Percentiles rank a stretch among this genome's conserved stretches.
phyloP scores from a whole-genome alignment of 768 basidiomycete species.

The Lentinula edodes region DNA sequence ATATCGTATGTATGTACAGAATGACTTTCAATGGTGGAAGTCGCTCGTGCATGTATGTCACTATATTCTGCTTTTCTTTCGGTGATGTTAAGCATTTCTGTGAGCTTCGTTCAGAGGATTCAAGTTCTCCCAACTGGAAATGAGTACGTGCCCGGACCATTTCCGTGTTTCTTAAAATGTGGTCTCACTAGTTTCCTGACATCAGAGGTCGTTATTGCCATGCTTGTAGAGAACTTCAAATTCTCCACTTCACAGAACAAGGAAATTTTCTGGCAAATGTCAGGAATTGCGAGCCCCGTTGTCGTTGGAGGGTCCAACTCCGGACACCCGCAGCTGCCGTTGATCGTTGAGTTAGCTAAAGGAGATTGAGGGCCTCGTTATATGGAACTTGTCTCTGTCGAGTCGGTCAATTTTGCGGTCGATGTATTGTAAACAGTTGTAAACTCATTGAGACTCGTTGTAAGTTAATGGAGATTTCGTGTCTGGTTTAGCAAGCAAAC shows the following conservation, averaged over 20 bases:
- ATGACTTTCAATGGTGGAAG: constrained; percentile 7
- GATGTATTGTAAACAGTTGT: no score
- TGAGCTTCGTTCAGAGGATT: constrained; percentile 1
- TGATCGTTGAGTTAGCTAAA: neutral
- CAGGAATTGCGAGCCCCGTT: neutral
- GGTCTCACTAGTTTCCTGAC: neutral
- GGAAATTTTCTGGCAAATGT: constrained; percentile 7
- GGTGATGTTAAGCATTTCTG: neutral
- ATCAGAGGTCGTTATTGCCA: constrained; percentile 3
- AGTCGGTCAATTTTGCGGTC: neutral
- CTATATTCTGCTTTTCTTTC: no score
- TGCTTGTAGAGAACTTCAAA: constrained; percentile 4
- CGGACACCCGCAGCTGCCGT: neutral
- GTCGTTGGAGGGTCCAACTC: neutral
- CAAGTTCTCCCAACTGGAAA: constrained; percentile 8
- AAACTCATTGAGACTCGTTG: no score
- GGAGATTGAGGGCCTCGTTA: no score
- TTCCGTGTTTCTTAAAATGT: neutral
- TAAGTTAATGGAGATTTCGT: no score
- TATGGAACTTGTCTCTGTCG: neutral
- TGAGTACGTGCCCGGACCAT: neutral
- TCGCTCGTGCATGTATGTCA: constrained; percentile 2
- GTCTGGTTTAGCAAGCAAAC: neutral
- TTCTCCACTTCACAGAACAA: neutral
- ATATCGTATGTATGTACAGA: neutral